phyloP scores from a whole-genome alignment of 1,284 basidiomycete species.

The Pterulicium gracile region DNA sequence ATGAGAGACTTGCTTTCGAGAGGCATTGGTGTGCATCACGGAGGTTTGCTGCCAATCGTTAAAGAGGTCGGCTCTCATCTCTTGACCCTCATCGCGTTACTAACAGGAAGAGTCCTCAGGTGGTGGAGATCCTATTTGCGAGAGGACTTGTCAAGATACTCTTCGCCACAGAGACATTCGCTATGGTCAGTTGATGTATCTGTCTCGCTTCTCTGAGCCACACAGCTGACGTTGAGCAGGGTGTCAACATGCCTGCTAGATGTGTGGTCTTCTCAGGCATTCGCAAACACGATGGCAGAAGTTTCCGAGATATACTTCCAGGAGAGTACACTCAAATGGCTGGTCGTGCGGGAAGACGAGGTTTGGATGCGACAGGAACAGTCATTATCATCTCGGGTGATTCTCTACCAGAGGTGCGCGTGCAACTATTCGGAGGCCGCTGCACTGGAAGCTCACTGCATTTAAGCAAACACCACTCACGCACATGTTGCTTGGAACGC shows the following conservation, averaged over 20 bases:
- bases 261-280: slow-evolving; percentile 95
- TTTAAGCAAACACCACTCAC: slow-evolving; percentile 61
- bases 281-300: slow-evolving; percentile 91
- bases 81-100: slow-evolving; percentile 2
- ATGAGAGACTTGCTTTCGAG: slow-evolving; percentile 89
- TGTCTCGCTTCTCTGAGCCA: slow-evolving; percentile 2
- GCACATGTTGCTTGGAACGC: slow-evolving; percentile 89
- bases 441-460: no score
- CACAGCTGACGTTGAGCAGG: slow-evolving; percentile 34
- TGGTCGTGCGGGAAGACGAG: slow-evolving; percentile 92
- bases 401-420: slow-evolving; percentile 73
- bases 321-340: slow-evolving; percentile 99
- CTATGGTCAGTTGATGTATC: slow-evolving; percentile 61
- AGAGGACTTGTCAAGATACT: slow-evolving; percentile 94
- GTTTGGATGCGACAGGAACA: slow-evolving; percentile 90
- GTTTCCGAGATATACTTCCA: slow-evolving; percentile 82
- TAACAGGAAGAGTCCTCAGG: slow-evolving; percentile 30
- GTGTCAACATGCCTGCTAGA: slow-evolving; percentile 99
- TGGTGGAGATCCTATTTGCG: slow-evolving; percentile 95
- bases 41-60: slow-evolving; percentile 91
- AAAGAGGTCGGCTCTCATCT: slow-evolving; percentile 84
- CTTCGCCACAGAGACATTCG: slow-evolving; percentile 99
- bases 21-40: slow-evolving; percentile 97
- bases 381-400: slow-evolving; percentile 88
- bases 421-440: no score